Base-by-base conservation (phyloP, 1,284 basidiomycete genomes). In the Hymenochaete sp. region DNA sequence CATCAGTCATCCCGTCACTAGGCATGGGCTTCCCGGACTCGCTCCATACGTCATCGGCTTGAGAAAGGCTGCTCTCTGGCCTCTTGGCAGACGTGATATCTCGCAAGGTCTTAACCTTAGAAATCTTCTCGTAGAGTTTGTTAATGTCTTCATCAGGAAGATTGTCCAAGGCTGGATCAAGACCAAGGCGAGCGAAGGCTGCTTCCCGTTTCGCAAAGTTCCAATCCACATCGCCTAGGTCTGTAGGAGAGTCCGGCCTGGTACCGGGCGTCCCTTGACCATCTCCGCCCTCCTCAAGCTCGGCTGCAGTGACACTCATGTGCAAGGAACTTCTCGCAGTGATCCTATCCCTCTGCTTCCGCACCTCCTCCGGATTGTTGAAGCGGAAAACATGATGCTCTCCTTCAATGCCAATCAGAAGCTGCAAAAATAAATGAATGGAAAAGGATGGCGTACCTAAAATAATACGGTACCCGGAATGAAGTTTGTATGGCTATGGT, bases 321-420 rank as follows among this genome's bases (percentile, higher is more conserved):
- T 79, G 77, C 59, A 88, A 61, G 58, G 72, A 79, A 10, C 82
- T 84, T 61, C 73, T 80, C 43, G 73, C 70, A 3, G 78, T 79
- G 2, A 79, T 77, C 35, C 87, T 81, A 61, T 92, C 80, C 42
- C 92, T 77, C 55, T 83, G 83, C 55, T 90, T 93, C 51, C 93
- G 81, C 42, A 95, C 93, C 57, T 93, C 88, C 59, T 92, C 91
- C 0, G 93, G 93, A 57, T 93, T 88, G 59, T 96, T 98, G 68
- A 97, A 98, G 13, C 95, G 80, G 65, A 98, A 98, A 46, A 98
- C 93, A 65, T 98, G 96, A 53, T 93, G 85, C 56, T 98, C 93
- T 44, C 95, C 93, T 88, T 52, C 29, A 38, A 19, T 25, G 8
- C 29, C 43, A 39, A 46, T 33, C 22, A 48, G 46, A 53, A 31